Conservation (phyloP, 2,329 filamentous ascomycete genomes). For the Aspergillus flavus region DNA sequence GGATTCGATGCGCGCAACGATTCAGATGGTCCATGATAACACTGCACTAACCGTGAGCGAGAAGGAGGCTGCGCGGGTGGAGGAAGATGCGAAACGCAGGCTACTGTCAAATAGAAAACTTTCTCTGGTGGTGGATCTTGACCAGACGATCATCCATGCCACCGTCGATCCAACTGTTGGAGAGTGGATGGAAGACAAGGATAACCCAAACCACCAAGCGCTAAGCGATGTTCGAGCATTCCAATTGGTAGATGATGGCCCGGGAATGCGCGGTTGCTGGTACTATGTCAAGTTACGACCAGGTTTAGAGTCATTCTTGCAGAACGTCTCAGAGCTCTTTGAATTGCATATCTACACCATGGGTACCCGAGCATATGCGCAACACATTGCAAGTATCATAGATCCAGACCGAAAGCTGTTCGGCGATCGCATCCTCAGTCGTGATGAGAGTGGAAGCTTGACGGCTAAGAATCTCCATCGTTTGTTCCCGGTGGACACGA, state of each 20-base stretch:
- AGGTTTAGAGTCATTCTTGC: constrained; percentile 77
- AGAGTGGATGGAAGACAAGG: constrained; percentile 88
- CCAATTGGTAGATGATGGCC: constrained; percentile 83
- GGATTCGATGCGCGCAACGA: constrained; percentile 82
- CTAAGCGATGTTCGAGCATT: constrained; percentile 88
- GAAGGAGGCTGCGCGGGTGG: constrained; percentile 75
- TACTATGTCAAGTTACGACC: constrained; percentile 99
- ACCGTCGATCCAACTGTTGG: constrained; percentile 95
- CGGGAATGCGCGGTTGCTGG: constrained; percentile 75
- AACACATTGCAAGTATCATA: constrained; percentile 88
- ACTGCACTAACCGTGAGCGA: constrained; percentile 82
- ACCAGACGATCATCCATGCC: constrained; percentile 98
- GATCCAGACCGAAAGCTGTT: constrained; percentile 89
- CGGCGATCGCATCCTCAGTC: constrained; percentile 90
- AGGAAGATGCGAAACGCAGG: constrained; percentile 83
- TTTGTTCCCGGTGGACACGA: constrained; percentile 92
- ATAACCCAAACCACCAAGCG: constrained; percentile 87
- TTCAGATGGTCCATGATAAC: constrained; percentile 94
- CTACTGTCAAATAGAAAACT: constrained; percentile 80
- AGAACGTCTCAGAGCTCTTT: constrained; percentile 76
- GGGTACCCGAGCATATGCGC: constrained; percentile 95
- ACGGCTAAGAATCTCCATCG: constrained; percentile 87
- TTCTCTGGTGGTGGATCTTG: constrained; percentile 91
- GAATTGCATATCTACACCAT: constrained; percentile 99
- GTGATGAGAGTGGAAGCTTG: constrained; percentile 94